phyloP scores from a whole-genome alignment of 2,329 filamentous ascomycete species.

The Penicillium brasilianum region DNA sequence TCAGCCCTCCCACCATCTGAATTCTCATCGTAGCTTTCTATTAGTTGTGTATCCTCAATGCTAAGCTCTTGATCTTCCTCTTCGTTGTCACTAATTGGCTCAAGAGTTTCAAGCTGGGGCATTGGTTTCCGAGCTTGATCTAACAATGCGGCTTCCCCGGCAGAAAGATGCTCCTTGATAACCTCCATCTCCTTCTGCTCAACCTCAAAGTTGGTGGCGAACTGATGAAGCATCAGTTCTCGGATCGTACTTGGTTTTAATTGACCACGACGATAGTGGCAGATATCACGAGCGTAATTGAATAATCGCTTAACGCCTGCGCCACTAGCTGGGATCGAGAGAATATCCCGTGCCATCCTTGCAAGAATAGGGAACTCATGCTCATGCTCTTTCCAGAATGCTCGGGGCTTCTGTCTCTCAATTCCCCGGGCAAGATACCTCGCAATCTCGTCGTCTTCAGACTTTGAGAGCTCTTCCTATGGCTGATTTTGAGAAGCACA shows the following conservation, averaged over 20 bases:
- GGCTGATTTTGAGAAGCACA: neutral
- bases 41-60: neutral
- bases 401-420: neutral
- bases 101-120: neutral
- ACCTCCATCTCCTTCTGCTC: neutral
- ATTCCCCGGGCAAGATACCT: neutral
- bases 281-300: neutral
- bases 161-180: neutral
- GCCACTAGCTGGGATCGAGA: neutral
- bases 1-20: neutral
- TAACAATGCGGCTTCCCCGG: neutral
- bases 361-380: neutral
- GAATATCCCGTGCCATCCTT: neutral
- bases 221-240: neutral
- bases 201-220: neutral
- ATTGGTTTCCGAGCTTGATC: neutral
- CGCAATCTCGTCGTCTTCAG: neutral
- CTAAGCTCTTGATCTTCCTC: neutral
- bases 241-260: neutral
- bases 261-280: neutral
- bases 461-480: neutral
- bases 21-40: neutral
- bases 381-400: neutral
- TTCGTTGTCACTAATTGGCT: neutral
- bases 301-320: neutral